Percentiles rank a stretch among this genome's conserved stretches.
Evolutionary conservation across 371 early-diverging fungal genomes (phyloP).

Genomic region (Lichtheimia hyalospora): DNA sequence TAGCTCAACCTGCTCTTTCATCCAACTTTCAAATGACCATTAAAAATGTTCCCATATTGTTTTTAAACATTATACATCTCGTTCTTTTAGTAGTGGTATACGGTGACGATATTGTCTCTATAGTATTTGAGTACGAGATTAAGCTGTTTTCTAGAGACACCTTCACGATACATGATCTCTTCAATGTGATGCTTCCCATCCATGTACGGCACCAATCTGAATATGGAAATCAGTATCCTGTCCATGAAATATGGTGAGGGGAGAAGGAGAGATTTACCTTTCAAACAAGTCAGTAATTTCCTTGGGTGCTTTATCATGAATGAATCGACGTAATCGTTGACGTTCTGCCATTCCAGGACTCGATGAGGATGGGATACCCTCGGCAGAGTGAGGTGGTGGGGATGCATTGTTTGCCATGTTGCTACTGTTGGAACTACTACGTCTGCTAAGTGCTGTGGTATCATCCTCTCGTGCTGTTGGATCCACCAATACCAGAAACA

Average conservation of each 20-base stretch:
- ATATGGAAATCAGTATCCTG: not conserved
- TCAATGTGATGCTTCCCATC: slow-evolving; percentile 81
- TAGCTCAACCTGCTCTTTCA: too few relatives aligned
- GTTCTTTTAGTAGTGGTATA: slow-evolving; percentile 35
- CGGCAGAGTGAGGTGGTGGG: not conserved
- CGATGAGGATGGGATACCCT: slow-evolving; percentile 11
- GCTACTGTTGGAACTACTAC: slow-evolving; percentile 11
- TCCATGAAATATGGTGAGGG: too few relatives aligned
- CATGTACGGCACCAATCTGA: slow-evolving; percentile 72
- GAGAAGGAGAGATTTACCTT: slow-evolving; percentile 27
- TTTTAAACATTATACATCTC: too few relatives aligned
- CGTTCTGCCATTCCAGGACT: slow-evolving; percentile 31
- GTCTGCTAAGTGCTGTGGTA: slow-evolving; percentile 1
- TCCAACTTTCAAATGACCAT: too few relatives aligned
- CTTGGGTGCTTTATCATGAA: slow-evolving; percentile 48
- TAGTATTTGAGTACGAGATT: slow-evolving; percentile 60
- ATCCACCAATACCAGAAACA: slow-evolving; percentile 72
- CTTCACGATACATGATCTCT: slow-evolving; percentile 82
- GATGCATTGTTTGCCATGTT: slow-evolving; percentile 7
- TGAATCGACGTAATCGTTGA: slow-evolving; percentile 27
- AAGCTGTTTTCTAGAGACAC: slow-evolving; percentile 63
- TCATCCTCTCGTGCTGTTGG: slow-evolving; percentile 28
- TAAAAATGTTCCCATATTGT: too few relatives aligned
- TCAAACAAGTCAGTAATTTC: slow-evolving; percentile 64
- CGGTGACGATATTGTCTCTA: slow-evolving; percentile 53